Evolutionary conservation across 2,329 filamentous ascomycete genomes (phyloP).

Genomic region (Capronia americana): DNA sequence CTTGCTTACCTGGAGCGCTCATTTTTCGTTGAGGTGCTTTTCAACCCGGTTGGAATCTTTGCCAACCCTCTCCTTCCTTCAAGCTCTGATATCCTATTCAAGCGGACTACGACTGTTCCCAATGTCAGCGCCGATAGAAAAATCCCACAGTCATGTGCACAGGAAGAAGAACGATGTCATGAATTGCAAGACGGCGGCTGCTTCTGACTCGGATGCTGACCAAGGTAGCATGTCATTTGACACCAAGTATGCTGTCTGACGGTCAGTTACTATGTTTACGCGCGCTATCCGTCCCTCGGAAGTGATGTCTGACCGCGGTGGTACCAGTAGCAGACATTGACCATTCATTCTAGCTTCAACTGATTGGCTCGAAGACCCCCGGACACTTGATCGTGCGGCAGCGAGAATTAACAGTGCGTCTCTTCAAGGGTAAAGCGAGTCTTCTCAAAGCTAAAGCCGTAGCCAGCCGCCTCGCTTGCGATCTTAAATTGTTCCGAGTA

Average conservation of each 20-base stretch:
- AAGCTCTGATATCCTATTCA: background rate
- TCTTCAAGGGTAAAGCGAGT: background rate
- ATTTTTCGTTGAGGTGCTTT: background rate
- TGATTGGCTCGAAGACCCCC: background rate
- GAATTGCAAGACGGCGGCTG: background rate
- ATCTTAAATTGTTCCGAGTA: no score
- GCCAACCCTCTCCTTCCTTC: background rate
- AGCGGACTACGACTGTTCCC: background rate
- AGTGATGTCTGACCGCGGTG: background rate
- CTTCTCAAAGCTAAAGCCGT: background rate
- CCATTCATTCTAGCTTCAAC: background rate
- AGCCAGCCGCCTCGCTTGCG: background rate
- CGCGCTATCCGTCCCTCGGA: background rate
- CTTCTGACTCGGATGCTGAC: background rate
- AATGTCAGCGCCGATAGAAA: background rate
- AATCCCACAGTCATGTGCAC: background rate
- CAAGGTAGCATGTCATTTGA: background rate
- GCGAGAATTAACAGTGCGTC: background rate
- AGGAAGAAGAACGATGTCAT: background rate
- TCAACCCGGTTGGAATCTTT: background rate
- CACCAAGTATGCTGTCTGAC: background rate
- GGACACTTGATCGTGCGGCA: background rate
- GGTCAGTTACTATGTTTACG: no score
- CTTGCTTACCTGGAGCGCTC: conserved; percentile 13
- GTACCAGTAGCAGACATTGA: background rate